Conservation (phyloP, 257 asterid genomes). For the Fraxinus americana region DNA sequence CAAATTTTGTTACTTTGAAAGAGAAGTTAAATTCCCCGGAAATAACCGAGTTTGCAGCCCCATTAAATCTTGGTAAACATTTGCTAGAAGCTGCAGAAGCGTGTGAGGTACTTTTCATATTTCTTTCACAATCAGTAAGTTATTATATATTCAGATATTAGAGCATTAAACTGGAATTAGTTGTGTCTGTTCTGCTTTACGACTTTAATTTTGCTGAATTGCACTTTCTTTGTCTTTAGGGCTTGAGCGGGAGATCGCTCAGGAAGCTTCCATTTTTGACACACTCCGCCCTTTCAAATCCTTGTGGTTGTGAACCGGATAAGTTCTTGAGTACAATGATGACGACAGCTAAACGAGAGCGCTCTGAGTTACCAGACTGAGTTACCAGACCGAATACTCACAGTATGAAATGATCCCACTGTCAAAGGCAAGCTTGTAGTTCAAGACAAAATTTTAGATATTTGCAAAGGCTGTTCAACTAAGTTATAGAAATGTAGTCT, state of each 20-base stretch:
- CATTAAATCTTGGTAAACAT: constrained; percentile 45
- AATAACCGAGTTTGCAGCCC: constrained; percentile 42
- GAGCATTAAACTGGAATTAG: background rate
- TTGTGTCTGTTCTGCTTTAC: background rate
- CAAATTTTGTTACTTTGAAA: constrained; percentile 60
- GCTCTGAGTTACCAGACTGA: constrained; percentile 70
- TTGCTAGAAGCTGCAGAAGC: constrained; percentile 81
- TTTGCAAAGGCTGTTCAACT: constrained; percentile 12
- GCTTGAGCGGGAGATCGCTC: constrained; percentile 91
- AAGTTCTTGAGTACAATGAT: constrained; percentile 71
- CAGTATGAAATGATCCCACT: constrained; percentile 13
- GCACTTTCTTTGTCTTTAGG: constrained; percentile 49
- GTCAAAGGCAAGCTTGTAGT: constrained; percentile 1
- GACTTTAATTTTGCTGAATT: constrained; percentile 18
- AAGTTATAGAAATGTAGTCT: constrained; percentile 14
- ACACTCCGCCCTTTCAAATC: constrained; percentile 78
- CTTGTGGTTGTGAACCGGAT: constrained; percentile 56
- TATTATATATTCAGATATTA: background rate
- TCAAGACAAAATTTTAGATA: constrained; percentile 7
- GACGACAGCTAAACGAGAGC: constrained; percentile 66
- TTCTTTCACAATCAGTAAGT: constrained; percentile 16
- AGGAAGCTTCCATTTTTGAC: constrained; percentile 95
- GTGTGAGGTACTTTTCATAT: constrained; percentile 64
- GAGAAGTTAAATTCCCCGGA: constrained; percentile 47
- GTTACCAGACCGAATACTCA: constrained; percentile 52